Evolutionary conservation across 345 rosid genomes (phyloP).

Genomic region (Limnanthes douglasii): DNA sequence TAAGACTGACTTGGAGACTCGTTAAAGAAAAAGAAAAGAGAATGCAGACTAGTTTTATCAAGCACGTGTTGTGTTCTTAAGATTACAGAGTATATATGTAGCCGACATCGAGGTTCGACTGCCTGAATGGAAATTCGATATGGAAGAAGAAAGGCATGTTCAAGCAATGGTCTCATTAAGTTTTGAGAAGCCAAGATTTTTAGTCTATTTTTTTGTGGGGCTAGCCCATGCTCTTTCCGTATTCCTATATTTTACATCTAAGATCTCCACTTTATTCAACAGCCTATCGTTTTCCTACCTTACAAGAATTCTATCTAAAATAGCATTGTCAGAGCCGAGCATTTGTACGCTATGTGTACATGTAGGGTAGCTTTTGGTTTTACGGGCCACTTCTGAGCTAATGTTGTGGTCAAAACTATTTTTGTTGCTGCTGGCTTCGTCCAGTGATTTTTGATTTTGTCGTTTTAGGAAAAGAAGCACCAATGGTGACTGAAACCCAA

Average conservation of each 20-base stretch:
- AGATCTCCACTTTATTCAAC: constrained; percentile 58
- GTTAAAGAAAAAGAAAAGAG: constrained; percentile 36
- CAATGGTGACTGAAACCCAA: constrained; percentile 32
- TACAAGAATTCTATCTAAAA: constrained; percentile 43
- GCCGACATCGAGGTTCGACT: constrained; percentile 27
- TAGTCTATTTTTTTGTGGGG: constrained; percentile 60
- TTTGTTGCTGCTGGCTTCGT: constrained; percentile 70
- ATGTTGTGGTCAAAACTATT: constrained; percentile 16
- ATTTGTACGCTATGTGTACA: constrained; percentile 39
- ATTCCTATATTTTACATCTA: constrained; percentile 74
- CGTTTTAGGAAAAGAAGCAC: constrained; percentile 35
- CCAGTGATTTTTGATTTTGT: constrained; percentile 37
- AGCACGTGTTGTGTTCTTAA: constrained; percentile 49
- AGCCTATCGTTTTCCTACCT: constrained; percentile 43
- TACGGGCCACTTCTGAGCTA: constrained; percentile 21
- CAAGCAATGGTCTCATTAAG: constrained; percentile 61
- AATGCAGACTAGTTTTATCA: constrained; percentile 26
- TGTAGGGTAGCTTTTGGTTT: constrained; percentile 29
- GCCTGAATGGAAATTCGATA: constrained; percentile 45
- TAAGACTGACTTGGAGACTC: too few species aligned
- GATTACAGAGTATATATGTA: constrained; percentile 23
- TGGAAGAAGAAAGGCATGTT: too few species aligned
- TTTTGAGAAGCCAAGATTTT: constrained; percentile 92
- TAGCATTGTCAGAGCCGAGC: constrained; percentile 37
- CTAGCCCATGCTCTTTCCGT: constrained; percentile 67